Evolutionary conservation across 139 green algal species (phyloP), one percentile per base, ranked within the genome.

Genomic region (Diplosphaera chodatii): DNA sequence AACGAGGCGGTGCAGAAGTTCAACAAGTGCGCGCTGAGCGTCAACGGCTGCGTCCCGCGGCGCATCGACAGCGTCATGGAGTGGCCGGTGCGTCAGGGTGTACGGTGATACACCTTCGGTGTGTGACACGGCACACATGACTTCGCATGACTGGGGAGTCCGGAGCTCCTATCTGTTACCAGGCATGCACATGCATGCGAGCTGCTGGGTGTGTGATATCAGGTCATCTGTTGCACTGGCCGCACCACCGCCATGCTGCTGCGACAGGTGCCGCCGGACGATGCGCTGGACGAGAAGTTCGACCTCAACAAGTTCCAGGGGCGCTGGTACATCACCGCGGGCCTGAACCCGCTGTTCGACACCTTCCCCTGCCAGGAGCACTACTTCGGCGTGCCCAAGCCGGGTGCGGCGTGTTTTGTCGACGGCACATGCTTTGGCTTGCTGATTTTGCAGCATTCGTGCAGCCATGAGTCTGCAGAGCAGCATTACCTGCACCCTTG

Each of bases 301-400:
- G 81, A 92, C 70, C 55, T 86, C n/a, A 74, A 70, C n/a, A 70
- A 75, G 8, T 90, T 96, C 71, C 71, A 88, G 67, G 90, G 90
- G 4, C 68, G 84, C 2, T 97, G 91, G 91, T 97, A 91, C 84
- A 97, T 97, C 73, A 90, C 85, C 6, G 88, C 86, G 6, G 91
- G 91, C 1, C 79, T 91, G 27, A 97, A 97, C 77, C 84, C 80
- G 4, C 78, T 93, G 27, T 97, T 97, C 71, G 91, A 97, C 76
- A 89, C 70, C 0, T 97, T 96, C 63, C 84, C 91, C 77, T 97
- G 91, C 79, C 91, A 97, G 78, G 84, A 86, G 59, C 82, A 88
- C 70, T 59, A n/a, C 48, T 66, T 73, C 32, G 68, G 48, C 10
- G 68, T 73, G 32, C 68, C 69, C 16, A 55, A 79, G 48, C 64